A percentile compares a stretch with the other conserved stretches of the same genome.
phyloP scores from a whole-genome alignment of 2,329 filamentous ascomycete species.

The Rasamsonia emersonii region DNA sequence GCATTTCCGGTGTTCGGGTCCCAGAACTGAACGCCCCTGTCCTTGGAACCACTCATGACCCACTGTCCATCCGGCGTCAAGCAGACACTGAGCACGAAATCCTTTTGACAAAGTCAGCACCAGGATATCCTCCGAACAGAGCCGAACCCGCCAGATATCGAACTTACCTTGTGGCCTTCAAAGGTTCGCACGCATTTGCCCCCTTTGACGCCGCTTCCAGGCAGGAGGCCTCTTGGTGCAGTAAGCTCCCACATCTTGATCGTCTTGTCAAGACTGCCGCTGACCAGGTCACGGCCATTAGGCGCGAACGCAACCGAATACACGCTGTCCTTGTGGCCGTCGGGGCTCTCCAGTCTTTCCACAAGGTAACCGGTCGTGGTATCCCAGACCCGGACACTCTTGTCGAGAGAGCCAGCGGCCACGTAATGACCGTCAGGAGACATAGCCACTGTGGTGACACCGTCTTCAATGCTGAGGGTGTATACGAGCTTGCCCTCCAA shows the following conservation, averaged over 20 bases:
- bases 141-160: constrained; percentile 5
- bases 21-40: constrained; percentile 97
- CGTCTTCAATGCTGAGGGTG: constrained; percentile 87
- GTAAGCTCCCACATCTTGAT: constrained; percentile 99
- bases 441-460: constrained; percentile 94
- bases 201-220: constrained; percentile 62
- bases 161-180: constrained; percentile 79
- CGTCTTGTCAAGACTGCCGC: constrained; percentile 90
- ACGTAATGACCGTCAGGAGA: constrained; percentile 92
- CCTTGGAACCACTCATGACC: constrained; percentile 96
- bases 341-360: constrained; percentile 83
- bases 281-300: constrained; percentile 85
- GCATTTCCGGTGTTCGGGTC: constrained; percentile 87
- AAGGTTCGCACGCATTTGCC: constrained; percentile 96
- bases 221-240: constrained; percentile 57
- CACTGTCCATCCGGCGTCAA: constrained; percentile 88
- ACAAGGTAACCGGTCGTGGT: constrained; percentile 76
- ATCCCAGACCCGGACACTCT: constrained; percentile 97
- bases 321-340: constrained; percentile 94
- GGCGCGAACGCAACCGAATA: constrained; percentile 96
- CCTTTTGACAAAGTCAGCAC: constrained; percentile 42
- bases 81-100: constrained; percentile 93
- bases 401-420: constrained; percentile 88
- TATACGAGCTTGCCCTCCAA: constrained; percentile 73
- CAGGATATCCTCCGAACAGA: constrained; percentile 4